A percentile compares a stretch with the other conserved stretches of the same genome.
phyloP scores from a whole-genome alignment of 305 asterid species.

The Fraxinus dipetala region DNA sequence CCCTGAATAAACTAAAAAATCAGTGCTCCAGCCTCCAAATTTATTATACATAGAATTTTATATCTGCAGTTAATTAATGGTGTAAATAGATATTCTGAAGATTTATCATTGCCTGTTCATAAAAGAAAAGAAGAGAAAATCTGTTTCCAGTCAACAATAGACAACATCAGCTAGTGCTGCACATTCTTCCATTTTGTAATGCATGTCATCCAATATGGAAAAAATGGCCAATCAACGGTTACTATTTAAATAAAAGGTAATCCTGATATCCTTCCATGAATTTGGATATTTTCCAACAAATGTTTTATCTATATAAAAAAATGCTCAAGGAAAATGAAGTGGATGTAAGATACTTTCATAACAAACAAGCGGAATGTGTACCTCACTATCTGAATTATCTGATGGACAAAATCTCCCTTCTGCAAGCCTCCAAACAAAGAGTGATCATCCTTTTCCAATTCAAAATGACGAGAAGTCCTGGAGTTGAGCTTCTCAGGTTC shows the following conservation, averaged over 20 bases:
- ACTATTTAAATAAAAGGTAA: neutral
- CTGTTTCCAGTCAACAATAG: neutral
- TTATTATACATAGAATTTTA: neutral
- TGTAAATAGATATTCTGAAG: neutral
- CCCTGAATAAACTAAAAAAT: conserved; percentile 42
- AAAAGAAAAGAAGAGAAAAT: neutral
- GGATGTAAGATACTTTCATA: conserved; percentile 4
- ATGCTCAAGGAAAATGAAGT: conserved; percentile 16
- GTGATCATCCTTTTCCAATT: conserved; percentile 30
- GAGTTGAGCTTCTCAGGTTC: conserved; percentile 46
- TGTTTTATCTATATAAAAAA: neutral
- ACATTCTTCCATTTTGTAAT: neutral
- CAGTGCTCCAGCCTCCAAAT: neutral
- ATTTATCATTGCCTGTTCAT: neutral
- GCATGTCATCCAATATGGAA: neutral
- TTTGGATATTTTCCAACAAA: conserved; percentile 10
- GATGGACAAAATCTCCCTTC: conserved; percentile 43
- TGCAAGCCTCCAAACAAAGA: conserved; percentile 34
- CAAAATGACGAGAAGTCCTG: conserved; percentile 34
- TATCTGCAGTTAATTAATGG: conserved; percentile 7
- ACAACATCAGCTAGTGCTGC: conserved; percentile 8
- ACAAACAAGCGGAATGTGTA: conserved; percentile 25
- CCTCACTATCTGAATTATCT: conserved; percentile 60
- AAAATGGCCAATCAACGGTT: neutral
- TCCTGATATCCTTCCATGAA: neutral